phyloP scores from a whole-genome alignment of 805 yeast genomes.

The Isabelozyma pseudorhagii region DNA sequence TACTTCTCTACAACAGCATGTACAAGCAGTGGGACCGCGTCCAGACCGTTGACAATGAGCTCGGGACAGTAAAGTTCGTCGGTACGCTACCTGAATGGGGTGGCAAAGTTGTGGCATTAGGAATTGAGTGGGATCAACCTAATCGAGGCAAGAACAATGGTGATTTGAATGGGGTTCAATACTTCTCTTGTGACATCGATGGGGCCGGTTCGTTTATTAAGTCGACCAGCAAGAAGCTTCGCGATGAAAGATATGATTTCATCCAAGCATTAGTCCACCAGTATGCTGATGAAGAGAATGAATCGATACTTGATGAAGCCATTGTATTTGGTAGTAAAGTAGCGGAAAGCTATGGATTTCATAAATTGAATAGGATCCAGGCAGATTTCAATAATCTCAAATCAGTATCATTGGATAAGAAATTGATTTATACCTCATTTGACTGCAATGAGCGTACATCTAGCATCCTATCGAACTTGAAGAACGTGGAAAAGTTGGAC shows the following conservation, averaged over 20 bases:
- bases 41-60: conserved; percentile 34
- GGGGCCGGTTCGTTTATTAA: conserved; percentile 67
- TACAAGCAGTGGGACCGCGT: conserved; percentile 14
- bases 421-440: conserved; percentile 25
- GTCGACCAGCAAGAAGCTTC: conserved; percentile 31
- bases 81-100: conserved; percentile 69
- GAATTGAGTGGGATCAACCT: conserved; percentile 84
- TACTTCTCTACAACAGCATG: not conserved
- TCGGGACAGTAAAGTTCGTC: conserved; percentile 60
- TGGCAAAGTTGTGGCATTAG: conserved; percentile 50
- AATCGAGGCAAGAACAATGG: conserved; percentile 76
- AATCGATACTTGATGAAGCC: conserved; percentile 3
- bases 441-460: conserved; percentile 2
- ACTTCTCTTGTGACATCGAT: conserved; percentile 44
- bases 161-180: conserved; percentile 44
- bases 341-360: conserved; percentile 67
- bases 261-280: conserved; percentile 47
- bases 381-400: conserved; percentile 42
- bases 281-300: conserved; percentile 37
- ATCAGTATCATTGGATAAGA: conserved; percentile 49
- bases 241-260: conserved; percentile 23
- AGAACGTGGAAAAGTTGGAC: conserved; percentile 43
- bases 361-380: conserved; percentile 47
- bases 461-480: conserved; percentile 6
- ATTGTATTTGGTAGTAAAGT: conserved; percentile 53